Evolutionary conservation across 768 basidiomycete species (phyloP), one percentile per base, ranked within the genome.

Genomic region (Cubamyces lactineus): DNA sequence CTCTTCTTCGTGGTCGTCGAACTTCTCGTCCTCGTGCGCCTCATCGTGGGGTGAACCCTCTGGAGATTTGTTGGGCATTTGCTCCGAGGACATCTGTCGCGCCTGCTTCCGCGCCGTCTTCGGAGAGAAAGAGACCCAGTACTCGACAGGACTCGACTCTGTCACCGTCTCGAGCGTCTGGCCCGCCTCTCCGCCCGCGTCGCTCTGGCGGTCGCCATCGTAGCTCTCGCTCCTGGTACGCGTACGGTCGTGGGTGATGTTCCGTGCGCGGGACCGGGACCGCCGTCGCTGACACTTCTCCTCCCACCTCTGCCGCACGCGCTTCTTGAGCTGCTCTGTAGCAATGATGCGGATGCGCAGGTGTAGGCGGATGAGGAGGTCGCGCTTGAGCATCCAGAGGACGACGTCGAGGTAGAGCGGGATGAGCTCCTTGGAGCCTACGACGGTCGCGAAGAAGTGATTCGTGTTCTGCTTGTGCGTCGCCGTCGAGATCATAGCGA

Each of bases 361-460:
- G 70, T 96, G 95, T 26, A 94, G 80, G 17, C 92, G 90, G 54
- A 92, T 82, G 17, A 98, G 78, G 65, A 98, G 80, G 70, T 94
- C 94, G 42, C 87, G 86, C 70, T 91, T 91, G 40, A 98, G 80
- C 80, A 98, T 85, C 96, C 96, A 98, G 40, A 90, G 76, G 12
- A 98, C 85, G 30, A 96, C 91, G 26, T 93, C 86, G 65, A 89
- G 83, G 73, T 91, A 96, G 53, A 86, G 72, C 5, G 83, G 80
- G 28, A 94, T 83, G 12, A 82, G 77, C 41, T 89, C 87, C 68
- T 88, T 87, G 21, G 81, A 75, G 49, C 84, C 80, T 16, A 92
- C 88, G 47, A 97, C 85, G 11, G 91, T 84, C 16, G 88, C 88
- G 64, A 89, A 91, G 74, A 94, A 95, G 63, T 93, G 88, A 62